Base-by-base conservation (phyloP, 2,329 filamentous ascomycete genomes). In the Nemania abortiva region DNA sequence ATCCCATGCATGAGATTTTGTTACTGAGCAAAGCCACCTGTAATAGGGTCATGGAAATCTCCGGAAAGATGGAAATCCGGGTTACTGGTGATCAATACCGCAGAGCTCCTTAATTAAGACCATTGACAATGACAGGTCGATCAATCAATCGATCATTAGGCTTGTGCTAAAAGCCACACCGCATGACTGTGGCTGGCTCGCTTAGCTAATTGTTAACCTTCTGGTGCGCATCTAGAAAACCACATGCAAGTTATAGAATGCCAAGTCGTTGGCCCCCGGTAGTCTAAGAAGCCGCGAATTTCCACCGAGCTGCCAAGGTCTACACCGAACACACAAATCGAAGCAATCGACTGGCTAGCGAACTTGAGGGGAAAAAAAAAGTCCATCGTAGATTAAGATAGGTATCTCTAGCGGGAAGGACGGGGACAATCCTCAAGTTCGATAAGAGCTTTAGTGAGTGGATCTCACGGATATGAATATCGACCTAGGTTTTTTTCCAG, bases 1-100 rank as follows among this genome's bases (percentile, higher is more conserved):
- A 20, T 49, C n/a, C 45, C 50, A 56, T 56, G 39, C 50, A 56
- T 24, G 60, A 55, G 31, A 37, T 37, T 11, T 6, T 37, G 34
- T 37, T 37, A 11, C 11, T 5, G 11, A 37, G 34, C 34, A 37
- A 10, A 42, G 13, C 39, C 13, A 42, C 39, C 11, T 42, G 39
- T 11, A 42, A 42, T 42, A 6, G 39, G 39, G 11, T 42, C 39
- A 11, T 42, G 4, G 39, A 42, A 6, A 42, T 42, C 15, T 15
- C 39, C 39, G 39, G 18, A 42, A 42, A 18, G 11, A 42, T 42
- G 9, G 10, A 42, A 42, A 42, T 11, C 15, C 13, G 15, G 39
- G 39, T 18, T 18, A 18, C 15, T 18, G 39, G 39, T 11, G 39
- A 11, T 11, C 15, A 42, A 5, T 18, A 18, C 6, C 39, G 15